Percentiles rank a stretch among this genome's conserved stretches.
Evolutionary conservation across 2,329 filamentous ascomycete species (phyloP).

Genomic region (Colletotrichum sp.): DNA sequence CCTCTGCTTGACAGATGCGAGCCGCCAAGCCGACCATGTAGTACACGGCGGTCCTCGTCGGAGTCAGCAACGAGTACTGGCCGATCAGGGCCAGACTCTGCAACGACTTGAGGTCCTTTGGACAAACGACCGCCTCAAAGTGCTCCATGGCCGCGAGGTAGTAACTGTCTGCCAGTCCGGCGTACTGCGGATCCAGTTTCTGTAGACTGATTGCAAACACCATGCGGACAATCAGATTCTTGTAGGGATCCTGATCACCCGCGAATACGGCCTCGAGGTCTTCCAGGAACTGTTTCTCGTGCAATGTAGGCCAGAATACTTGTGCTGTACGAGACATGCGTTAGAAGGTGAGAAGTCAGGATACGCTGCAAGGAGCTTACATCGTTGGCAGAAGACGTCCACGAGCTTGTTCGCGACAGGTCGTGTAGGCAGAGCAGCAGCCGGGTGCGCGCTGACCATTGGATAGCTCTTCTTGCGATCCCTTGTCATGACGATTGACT

Average conservation of each 20-base stretch:
- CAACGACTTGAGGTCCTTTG: slow-evolving; percentile 89
- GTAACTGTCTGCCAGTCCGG: slow-evolving; percentile 93
- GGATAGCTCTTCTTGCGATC: slow-evolving; percentile 87
- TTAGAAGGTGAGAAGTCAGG: slow-evolving; percentile 17
- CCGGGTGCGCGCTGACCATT: slow-evolving; percentile 84
- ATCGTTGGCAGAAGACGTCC: slow-evolving; percentile 85
- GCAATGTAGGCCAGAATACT: slow-evolving; percentile 84
- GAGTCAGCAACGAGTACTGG: slow-evolving; percentile 90
- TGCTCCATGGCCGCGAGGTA: slow-evolving; percentile 88
- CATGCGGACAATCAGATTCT: slow-evolving; percentile 89
- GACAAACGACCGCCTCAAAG: slow-evolving; percentile 81
- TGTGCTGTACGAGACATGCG: slow-evolving; percentile 65
- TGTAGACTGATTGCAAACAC: slow-evolving; percentile 95
- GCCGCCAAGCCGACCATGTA: slow-evolving; percentile 90
- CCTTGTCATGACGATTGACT: slow-evolving; percentile 58
- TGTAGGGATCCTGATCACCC: slow-evolving; percentile 77
- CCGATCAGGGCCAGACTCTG: slow-evolving; percentile 89
- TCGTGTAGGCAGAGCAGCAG: slow-evolving; percentile 74
- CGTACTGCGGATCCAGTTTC: slow-evolving; percentile 86
- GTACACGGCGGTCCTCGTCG: slow-evolving; percentile 90
- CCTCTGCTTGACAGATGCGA: slow-evolving; percentile 86
- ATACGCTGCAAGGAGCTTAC: slow-evolving; percentile 49
- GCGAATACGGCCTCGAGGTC: slow-evolving; percentile 84
- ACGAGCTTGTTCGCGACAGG: slow-evolving; percentile 79
- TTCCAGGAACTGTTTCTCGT: slow-evolving; percentile 78